phyloP scores from a whole-genome alignment of 1,284 basidiomycete species.

The Sutorius eximius region DNA sequence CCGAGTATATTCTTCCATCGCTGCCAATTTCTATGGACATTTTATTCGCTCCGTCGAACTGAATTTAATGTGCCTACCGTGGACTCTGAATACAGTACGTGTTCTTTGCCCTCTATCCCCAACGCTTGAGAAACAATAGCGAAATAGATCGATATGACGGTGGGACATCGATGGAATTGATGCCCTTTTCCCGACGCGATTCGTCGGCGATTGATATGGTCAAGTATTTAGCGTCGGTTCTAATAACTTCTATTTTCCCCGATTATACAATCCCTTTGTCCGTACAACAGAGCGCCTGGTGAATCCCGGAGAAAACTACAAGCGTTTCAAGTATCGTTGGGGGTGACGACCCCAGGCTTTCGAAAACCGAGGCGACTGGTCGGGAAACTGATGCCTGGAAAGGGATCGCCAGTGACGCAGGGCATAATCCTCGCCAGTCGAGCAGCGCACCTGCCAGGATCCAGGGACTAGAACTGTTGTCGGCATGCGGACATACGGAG shows the following conservation, averaged over 20 bases:
- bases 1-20: conserved; percentile 10
- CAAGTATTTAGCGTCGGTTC: not conserved
- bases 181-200: not conserved
- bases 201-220: conserved; percentile 20
- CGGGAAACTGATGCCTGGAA: not conserved
- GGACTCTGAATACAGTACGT: not conserved
- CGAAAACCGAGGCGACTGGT: not conserved
- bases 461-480: not conserved
- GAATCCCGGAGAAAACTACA: not conserved
- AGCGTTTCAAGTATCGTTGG: not conserved
- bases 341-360: not conserved
- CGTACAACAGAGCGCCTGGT: not conserved
- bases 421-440: not conserved
- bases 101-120: conserved; percentile 12
- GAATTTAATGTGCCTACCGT: conserved; percentile 21
- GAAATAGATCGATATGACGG: conserved; percentile 31
- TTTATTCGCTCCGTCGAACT: not conserved
- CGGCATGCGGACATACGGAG: not conserved
- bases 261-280: conserved; percentile 11
- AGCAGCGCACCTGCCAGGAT: not conserved
- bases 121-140: conserved; percentile 14
- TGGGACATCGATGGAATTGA: conserved; percentile 20
- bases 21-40: not conserved
- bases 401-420: not conserved
- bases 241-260: not conserved